Base-by-base conservation (phyloP, 75 land plant species). In the Sequoia sempervirens region DNA sequence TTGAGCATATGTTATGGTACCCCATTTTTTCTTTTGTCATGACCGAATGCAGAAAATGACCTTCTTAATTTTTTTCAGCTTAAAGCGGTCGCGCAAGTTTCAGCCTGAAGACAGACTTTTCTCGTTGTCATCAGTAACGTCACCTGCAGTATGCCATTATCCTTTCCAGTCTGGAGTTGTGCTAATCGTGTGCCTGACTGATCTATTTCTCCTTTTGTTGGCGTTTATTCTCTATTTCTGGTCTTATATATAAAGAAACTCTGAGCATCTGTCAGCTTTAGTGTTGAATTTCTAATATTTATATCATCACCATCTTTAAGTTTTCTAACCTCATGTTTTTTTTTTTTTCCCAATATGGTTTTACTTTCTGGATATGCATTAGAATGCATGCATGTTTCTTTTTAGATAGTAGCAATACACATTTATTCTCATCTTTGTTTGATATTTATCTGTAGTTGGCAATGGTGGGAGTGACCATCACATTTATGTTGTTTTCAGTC, bases 91-190 rank as follows among this genome's bases (percentile, higher is more conserved):
- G 28, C 85, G 98, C 78, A 97, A 97, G 74, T 97, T 97, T 75
- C 96, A 95, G 84, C 91, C 95, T 66, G 99, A 97, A 87, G 99
- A 97, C 84, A 91, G 99, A 46, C 91, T 97, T 18, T 97, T 97
- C 85, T 97, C 99, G 10, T 83, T 95, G 72, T 97, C 99, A 56
- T 97, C 99, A 30, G 93, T 93, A 37, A 97, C 96, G n/a, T 97
- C 99, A 28, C 99, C 98, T 41, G 98, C 91, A 36, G 99, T 97
- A 93, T 85, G 94, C 88, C 30, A 41, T 78, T 78, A 40, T 45
- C 80, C 50, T n/a, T 76, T 20, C 4, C 3, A 78, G 3, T 78
- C 26, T 78, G 79, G 11, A 12, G 80, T 20, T 78, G 30, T n/a
- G n/a, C n/a, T 26, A 45, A 2, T 45, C n/a, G 46, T 26, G 47